Evolutionary conservation across 768 basidiomycete genomes (phyloP), one percentile per base, ranked within the genome.

Genomic region (Pleurotus pulmonarius): DNA sequence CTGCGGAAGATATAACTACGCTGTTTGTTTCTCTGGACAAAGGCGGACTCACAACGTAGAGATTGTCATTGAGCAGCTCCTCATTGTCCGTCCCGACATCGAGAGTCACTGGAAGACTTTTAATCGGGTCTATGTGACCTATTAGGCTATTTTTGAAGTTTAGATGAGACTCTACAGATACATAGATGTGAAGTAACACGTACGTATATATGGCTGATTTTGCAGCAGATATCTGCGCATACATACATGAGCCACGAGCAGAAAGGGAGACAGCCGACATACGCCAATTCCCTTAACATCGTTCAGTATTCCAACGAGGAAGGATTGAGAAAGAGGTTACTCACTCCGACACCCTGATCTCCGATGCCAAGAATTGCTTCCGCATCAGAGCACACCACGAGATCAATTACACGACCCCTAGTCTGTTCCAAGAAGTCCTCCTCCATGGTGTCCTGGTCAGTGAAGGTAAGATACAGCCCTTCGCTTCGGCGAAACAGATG

Each of bases 41-140:
- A 16, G 16, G 16, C 24, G 18, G n/a, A 76, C 85, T 24, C 67
- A 86, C 87, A 9, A 88, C 82, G 58, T 90, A 88, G 20, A 89
- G 76, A 3, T 70, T 70, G 57, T 90, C 90, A 18, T 83, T 72
- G 25, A 90, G 68, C 0, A 90, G 76, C 0, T 74, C 64, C 54
- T 85, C 65, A 63, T 91, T 92, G 63, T 92, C 75, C 0, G 90
- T 93, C 0, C 91, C 90, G 12, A 92, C 89, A 61, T 93, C 91
- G 12, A 90, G 72, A 8, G 79, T 79, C 15, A 90, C 83, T 47
- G 76, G 73, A 5, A 90, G 66, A 0, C 83, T 73, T 49, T 78
- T 79, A 0, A 79, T 69, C 0, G 88, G 88, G 62, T 88, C 76
- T 34, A 90, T 76, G 0, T 87, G 86, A n/a, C 79, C 88, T 7